phyloP scores from a whole-genome alignment of 2,329 filamentous ascomycete genomes.

The Cladosporium halotolerans region DNA sequence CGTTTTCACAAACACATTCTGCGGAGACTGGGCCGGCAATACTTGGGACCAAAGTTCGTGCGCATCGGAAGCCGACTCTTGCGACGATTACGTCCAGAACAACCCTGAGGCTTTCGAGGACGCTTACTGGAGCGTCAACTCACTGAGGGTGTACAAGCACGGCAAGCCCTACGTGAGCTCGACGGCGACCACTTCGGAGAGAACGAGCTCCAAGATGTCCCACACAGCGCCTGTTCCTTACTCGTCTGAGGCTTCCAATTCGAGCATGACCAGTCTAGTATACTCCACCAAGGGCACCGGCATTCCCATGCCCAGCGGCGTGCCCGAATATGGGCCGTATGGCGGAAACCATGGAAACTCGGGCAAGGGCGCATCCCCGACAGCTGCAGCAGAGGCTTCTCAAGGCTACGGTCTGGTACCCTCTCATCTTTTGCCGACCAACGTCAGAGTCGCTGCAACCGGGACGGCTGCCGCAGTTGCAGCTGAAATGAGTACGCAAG shows the following conservation, averaged over 20 bases:
- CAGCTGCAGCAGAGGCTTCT: background rate
- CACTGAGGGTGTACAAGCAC: slow-evolving; percentile 34
- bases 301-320: background rate
- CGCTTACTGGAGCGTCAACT: slow-evolving; percentile 38
- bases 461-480: background rate
- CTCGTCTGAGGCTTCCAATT: background rate
- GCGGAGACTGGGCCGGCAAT: slow-evolving; percentile 35
- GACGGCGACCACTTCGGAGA: background rate
- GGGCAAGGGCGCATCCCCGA: background rate
- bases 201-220: background rate
- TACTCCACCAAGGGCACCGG: background rate
- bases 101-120: slow-evolving; percentile 32
- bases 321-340: background rate
- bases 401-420: background rate
- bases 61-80: slow-evolving; percentile 28
- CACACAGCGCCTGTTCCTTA: background rate
- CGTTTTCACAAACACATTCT: slow-evolving; percentile 60
- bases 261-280: background rate
- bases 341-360: background rate
- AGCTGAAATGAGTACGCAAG: background rate
- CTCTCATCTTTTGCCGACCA: background rate
- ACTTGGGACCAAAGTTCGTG: slow-evolving; percentile 26
- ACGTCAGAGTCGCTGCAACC: background rate
- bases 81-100: slow-evolving; percentile 28
- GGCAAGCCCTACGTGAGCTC: background rate